These are phyloP conservation scores for Cyclaneusma minus DNA, from an alignment of 2,329 filamentous ascomycete genomes.

Conservation along the genomic window DNA sequence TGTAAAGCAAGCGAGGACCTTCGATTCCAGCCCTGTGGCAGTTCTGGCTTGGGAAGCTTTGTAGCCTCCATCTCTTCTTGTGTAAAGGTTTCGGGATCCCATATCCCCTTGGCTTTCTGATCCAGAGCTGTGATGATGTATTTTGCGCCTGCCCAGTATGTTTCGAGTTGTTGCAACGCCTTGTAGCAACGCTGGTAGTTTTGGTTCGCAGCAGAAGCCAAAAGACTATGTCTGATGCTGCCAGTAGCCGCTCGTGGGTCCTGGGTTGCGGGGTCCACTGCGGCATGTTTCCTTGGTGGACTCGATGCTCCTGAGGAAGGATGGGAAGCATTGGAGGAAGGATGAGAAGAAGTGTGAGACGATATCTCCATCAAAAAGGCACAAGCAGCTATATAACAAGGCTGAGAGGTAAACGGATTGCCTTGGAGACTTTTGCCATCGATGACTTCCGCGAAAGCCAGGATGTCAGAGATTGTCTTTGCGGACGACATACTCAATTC, in stretches of 20 bases:
- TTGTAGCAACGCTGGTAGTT: slow-evolving; percentile 83
- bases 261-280: slow-evolving; percentile 3
- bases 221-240: slow-evolving; percentile 60
- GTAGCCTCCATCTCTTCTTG: slow-evolving; percentile 65
- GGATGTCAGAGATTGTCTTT: slow-evolving; percentile 80
- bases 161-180: slow-evolving; percentile 63
- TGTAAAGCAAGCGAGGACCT: slow-evolving; percentile 10
- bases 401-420: slow-evolving; percentile 80
- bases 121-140: slow-evolving; percentile 79
- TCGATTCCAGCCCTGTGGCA: slow-evolving; percentile 21
- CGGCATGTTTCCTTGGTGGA: slow-evolving; percentile 7
- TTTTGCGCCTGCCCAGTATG: slow-evolving; percentile 73
- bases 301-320: slow-evolving; percentile 17
- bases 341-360: slow-evolving; percentile 49
- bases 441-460: slow-evolving; percentile 73
- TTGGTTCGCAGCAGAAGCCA: slow-evolving; percentile 69
- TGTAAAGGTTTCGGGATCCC: slow-evolving; percentile 55
- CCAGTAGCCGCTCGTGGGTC: too few species aligned
- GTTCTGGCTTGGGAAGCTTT: slow-evolving; percentile 29
- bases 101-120: slow-evolving; percentile 76
- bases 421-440: slow-evolving; percentile 76
- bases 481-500: slow-evolving; percentile 42
- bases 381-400: slow-evolving; percentile 82
- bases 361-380: slow-evolving; percentile 76
- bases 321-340: slow-evolving; percentile 46